Base-by-base conservation (phyloP, 2,329 filamentous ascomycete genomes). In the Arthrinium puccinioides region DNA sequence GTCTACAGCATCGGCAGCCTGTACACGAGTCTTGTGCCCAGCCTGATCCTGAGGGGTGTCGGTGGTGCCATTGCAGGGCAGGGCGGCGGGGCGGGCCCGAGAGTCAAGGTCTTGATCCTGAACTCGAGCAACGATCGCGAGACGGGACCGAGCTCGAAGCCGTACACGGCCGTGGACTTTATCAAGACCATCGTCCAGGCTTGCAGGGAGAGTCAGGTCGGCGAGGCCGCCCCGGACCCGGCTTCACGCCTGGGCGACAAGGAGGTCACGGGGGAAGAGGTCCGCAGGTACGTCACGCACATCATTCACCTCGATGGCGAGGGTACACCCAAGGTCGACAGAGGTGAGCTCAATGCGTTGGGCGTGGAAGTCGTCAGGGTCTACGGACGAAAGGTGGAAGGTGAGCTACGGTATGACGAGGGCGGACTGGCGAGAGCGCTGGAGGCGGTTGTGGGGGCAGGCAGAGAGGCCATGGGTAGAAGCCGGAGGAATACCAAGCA, bases 1-100 rank as follows among this genome's bases (percentile, higher is more conserved):
- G 76, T 97, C 31, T 97, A 95, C 63, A 89, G 84, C 58, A 94
- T 97, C 41, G 92, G 92, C n/a, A 89, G 83, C 2, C 68, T 97
- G 0, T 97, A 94, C 60, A 97, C 90, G 0, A 90, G 84, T 5
- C 76, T 97, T 23, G 72, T 95, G 2, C 90, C 90, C 0, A 88
- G 80, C 13, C 65, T 97, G 1, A 76, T 97, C 5, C 71, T 95
- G 6, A 74, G 79, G 18, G 85, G 84, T 4, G 79, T 94, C 0
- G 87, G 86, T 1, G 69, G 77, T 15, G 76, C 79, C 5, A 57
- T 70, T 15, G 52, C 61, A 1, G 58, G 48, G 11, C 20, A 37
- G 1, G 45, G 42, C 3, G 39, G 78, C 14, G 65, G 75, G 9
- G 19, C 27, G 3, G 16, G 10, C 5, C 18, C 18, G 8, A 21